phyloP scores from a whole-genome alignment of 148 eudicot genomes.

The Pouteria glomerata region DNA sequence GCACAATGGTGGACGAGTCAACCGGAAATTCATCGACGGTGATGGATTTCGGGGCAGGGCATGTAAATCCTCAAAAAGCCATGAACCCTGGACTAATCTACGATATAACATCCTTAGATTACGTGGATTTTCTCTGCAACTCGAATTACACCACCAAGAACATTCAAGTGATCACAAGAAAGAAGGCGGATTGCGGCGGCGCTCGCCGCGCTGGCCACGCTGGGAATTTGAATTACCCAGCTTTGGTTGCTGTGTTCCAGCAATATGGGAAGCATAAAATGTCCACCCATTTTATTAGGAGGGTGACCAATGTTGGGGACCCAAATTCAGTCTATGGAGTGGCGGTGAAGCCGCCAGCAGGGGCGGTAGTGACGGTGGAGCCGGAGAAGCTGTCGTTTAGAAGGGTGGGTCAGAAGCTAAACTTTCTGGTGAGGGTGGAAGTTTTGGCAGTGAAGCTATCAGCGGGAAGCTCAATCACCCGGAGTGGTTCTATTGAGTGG shows the following conservation, averaged over 20 bases:
- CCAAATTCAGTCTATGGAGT: conserved; percentile 57
- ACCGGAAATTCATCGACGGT: conserved; percentile 63
- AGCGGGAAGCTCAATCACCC: conserved; percentile 50
- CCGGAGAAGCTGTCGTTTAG: conserved; percentile 59
- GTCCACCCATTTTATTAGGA: conserved; percentile 74
- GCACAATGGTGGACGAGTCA: conserved; percentile 63
- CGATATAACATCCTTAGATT: conserved; percentile 58
- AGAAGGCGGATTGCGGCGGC: conserved; percentile 47
- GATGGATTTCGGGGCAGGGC: conserved; percentile 93
- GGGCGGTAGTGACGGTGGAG: conserved; percentile 55
- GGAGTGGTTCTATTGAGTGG: conserved; percentile 74
- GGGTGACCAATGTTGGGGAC: conserved; percentile 78
- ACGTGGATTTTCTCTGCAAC: conserved; percentile 79
- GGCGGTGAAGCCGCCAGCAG: conserved; percentile 45
- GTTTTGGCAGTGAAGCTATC: conserved; percentile 42
- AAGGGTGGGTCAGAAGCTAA: conserved; percentile 71
- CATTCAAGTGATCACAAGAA: conserved; percentile 60
- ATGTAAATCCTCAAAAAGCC: conserved; percentile 85
- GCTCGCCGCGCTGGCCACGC: conserved; percentile 68
- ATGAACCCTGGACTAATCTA: conserved; percentile 87
- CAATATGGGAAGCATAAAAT: conserved; percentile 62
- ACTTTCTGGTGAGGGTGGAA: conserved; percentile 64
- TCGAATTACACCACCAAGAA: conserved; percentile 60
- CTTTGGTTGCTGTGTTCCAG: conserved; percentile 64
- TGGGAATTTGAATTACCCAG: conserved; percentile 86